Conservation (phyloP, 768 basidiomycete genomes). For the Royoungia palumana region DNA sequence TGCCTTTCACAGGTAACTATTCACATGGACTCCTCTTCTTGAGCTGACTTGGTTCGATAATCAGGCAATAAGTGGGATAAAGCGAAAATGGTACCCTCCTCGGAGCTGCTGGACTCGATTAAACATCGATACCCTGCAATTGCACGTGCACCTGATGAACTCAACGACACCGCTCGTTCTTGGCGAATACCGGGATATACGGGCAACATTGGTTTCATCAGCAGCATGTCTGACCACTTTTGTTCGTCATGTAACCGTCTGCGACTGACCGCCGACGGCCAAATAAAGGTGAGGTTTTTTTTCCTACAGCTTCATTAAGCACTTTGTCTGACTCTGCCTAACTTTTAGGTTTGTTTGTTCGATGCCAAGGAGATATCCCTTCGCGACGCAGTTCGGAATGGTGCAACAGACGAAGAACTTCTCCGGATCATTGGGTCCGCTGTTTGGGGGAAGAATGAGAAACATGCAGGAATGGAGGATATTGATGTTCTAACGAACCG, state of each 20-base stretch:
- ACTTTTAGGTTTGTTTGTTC: constrained; percentile 75
- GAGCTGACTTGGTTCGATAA: not conserved
- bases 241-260: constrained; percentile 83
- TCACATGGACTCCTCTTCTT: constrained; percentile 2
- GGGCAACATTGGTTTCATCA: constrained; percentile 84
- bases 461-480: constrained; percentile 80
- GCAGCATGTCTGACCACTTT: constrained; percentile 93
- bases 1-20: constrained; percentile 81
- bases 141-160: constrained; percentile 58
- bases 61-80: constrained; percentile 85
- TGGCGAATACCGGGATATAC: constrained; percentile 69
- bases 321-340: constrained; percentile 1
- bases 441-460: constrained; percentile 69
- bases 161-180: constrained; percentile 78
- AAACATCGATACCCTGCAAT: constrained; percentile 45
- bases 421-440: constrained; percentile 60
- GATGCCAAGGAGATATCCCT: constrained; percentile 82
- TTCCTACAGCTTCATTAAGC: not conserved
- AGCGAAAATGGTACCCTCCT: constrained; percentile 76
- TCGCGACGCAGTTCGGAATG: constrained; percentile 65
- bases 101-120: constrained; percentile 55
- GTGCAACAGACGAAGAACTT: constrained; percentile 62
- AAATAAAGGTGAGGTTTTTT: constrained; percentile 64
- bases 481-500: constrained; percentile 75
- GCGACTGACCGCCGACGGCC: constrained; percentile 84